A percentile compares a stretch with the other conserved stretches of the same genome.
Evolutionary conservation across 2,329 filamentous ascomycete genomes (phyloP).

Genomic region (Emericellopsis cladophorae): DNA sequence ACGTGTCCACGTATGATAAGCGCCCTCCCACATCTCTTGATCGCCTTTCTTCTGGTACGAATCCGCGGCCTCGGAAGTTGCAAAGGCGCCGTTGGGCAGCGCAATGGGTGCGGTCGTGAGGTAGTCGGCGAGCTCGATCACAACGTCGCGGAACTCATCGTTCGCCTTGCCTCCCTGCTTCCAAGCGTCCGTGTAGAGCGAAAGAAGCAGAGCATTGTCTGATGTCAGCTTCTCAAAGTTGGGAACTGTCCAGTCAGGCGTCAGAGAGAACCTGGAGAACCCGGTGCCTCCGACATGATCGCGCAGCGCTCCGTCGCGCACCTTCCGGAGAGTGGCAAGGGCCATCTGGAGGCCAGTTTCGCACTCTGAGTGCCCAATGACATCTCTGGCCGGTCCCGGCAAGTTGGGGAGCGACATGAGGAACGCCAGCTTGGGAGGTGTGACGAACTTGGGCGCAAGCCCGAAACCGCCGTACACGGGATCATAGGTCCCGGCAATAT

Average conservation of each 20-base stretch:
- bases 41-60: conserved; percentile 65
- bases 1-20: conserved; percentile 87
- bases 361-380: conserved; percentile 77
- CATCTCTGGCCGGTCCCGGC: conserved; percentile 61
- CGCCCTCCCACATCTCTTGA: conserved; percentile 75
- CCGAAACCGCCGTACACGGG: conserved; percentile 69
- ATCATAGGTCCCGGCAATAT: conserved; percentile 75
- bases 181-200: conserved; percentile 80
- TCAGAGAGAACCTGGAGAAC: conserved; percentile 71
- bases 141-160: conserved; percentile 62
- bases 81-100: conserved; percentile 61
- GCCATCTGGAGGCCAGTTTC: conserved; percentile 66
- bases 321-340: conserved; percentile 64
- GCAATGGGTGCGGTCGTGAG: conserved; percentile 60
- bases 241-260: conserved; percentile 81
- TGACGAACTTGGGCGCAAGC: conserved; percentile 76
- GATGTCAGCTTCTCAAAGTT: conserved; percentile 97
- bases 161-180: conserved; percentile 41
- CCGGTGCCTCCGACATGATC: conserved; percentile 42
- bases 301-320: conserved; percentile 42
- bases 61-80: conserved; percentile 83
- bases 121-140: conserved; percentile 79
- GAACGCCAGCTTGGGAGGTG: conserved; percentile 73
- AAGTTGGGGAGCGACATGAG: conserved; percentile 63
- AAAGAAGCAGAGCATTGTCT: conserved; percentile 78